Percentiles rank a stretch among this genome's conserved stretches.
Conservation (phyloP, 768 basidiomycete species). For the Leccinum obscurum region DNA sequence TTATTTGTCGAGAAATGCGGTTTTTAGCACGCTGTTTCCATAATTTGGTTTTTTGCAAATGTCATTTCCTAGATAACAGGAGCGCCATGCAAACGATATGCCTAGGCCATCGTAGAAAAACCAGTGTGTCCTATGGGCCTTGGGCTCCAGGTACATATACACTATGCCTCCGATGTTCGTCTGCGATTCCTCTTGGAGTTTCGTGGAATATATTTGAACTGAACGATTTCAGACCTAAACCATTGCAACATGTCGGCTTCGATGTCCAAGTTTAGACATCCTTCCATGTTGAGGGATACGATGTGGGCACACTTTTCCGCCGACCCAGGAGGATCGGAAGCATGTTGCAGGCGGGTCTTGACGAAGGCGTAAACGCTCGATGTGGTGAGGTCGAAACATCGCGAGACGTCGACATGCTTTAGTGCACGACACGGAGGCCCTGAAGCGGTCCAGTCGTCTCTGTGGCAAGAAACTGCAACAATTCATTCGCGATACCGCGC, state of each 20-base stretch:
- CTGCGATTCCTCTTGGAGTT: slow-evolving; percentile 34
- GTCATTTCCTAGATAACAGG: slow-evolving; percentile 47
- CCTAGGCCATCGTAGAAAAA: slow-evolving; percentile 21
- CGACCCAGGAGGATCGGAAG: slow-evolving; percentile 19
- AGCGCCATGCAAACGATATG: slow-evolving; percentile 63
- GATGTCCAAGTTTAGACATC: slow-evolving; percentile 48
- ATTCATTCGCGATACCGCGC: slow-evolving; percentile 33
- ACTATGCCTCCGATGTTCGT: slow-evolving; percentile 9
- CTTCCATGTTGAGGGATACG: slow-evolving; percentile 50
- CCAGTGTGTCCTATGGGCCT: no score
- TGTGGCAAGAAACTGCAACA: slow-evolving; percentile 44
- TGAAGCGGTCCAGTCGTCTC: slow-evolving; percentile 11
- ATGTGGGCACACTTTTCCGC: slow-evolving; percentile 33
- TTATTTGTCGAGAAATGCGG: slow-evolving; percentile 33
- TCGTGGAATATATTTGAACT: slow-evolving; percentile 60
- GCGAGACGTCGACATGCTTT: slow-evolving; percentile 55
- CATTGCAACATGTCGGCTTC: slow-evolving; percentile 59
- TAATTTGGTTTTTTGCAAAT: slow-evolving; percentile 45
- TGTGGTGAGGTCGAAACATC: slow-evolving; percentile 51
- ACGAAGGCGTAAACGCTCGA: slow-evolving; percentile 56
- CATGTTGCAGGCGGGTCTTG: slow-evolving; percentile 41
- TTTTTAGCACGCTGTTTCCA: slow-evolving; percentile 62
- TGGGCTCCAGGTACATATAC: not conserved
- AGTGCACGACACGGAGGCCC: slow-evolving; percentile 45
- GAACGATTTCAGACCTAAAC: slow-evolving; percentile 52